Percentiles rank a stretch among this genome's conserved stretches.
These are phyloP conservation scores for Phaeomoniella chlamydospora DNA, from an alignment of 2,329 filamentous ascomycete genomes.

Conservation along the genomic window DNA sequence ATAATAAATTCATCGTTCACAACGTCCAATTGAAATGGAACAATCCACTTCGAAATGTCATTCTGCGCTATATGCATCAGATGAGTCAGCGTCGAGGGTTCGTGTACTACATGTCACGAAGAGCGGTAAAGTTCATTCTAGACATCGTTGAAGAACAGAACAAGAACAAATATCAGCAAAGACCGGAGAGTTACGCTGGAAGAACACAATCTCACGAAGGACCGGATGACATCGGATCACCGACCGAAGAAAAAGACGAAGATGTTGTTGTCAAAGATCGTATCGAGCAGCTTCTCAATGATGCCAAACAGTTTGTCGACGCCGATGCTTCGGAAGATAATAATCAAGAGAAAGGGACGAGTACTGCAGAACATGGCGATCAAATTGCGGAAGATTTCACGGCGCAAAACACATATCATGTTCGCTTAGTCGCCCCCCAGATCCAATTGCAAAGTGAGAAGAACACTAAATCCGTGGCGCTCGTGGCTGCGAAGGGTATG, in stretches of 20 bases:
- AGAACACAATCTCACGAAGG: conserved; percentile 11
- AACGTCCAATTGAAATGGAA: conserved; percentile 98
- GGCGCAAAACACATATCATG: conserved; percentile 84
- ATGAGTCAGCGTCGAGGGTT: conserved; percentile 92
- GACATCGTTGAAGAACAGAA: conserved; percentile 93
- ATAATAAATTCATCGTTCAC: conserved; percentile 95
- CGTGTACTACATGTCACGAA: conserved; percentile 90
- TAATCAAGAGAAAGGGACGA: conserved; percentile 14
- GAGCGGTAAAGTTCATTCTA: conserved; percentile 93
- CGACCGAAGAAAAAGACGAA: conserved; percentile 38
- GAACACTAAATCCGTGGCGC: conserved; percentile 87
- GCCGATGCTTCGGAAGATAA: conserved; percentile 43
- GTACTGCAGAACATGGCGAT: conserved; percentile 40
- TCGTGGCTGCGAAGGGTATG: conserved; percentile 97
- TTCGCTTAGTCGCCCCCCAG: conserved; percentile 89
- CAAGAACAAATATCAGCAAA: conserved; percentile 52
- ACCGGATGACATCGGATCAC: conserved; percentile 12
- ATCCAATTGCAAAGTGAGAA: conserved; percentile 98
- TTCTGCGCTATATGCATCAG: conserved; percentile 93
- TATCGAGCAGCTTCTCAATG: conserved; percentile 71
- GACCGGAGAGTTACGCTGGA: conserved; percentile 18
- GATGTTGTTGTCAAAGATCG: conserved; percentile 63
- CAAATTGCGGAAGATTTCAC: conserved; percentile 80
- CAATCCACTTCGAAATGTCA: conserved; percentile 87
- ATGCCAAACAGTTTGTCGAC: conserved; percentile 69